Evolutionary conservation across 2,329 filamentous ascomycete genomes (phyloP), one percentile per base, ranked within the genome.

Genomic region (Trichoderma sp.): DNA sequence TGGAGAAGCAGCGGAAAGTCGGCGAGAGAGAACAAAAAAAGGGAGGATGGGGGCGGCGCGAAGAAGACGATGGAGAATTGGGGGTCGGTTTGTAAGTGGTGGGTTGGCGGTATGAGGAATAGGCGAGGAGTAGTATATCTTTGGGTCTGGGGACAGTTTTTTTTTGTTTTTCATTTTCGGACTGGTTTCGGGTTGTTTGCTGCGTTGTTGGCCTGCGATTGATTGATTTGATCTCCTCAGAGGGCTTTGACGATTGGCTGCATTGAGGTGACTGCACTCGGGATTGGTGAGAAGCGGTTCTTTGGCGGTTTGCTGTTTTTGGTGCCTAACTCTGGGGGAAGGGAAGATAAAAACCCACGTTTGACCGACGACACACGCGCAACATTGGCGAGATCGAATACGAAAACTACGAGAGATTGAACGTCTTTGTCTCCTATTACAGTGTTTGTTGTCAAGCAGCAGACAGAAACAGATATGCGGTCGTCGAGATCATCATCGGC

Each of bases 401-500:
- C n/a, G 18, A 50, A 45, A 50, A 50, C 45, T 50, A 16, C 27
- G 33, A 41, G n/a, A 75, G 27, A 53, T 24, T 53, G 60, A 21
- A 33, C 29, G 14, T 12, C 18, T 5, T 29, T 27, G 27, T 27
- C 27, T 27, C 27, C 14, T 60, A 9, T 62, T 62, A 11, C 38
- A 18, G 38, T 41, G 38, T 18, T 41, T 41, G 38, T 21, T 50
- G n/a, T 24, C 45, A 12, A 53, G n/a, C n/a, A 53, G 11, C 16
- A 53, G 6, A 6, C 9, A 33, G 8, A 62, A n/a, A 41, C 31
- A 41, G 27, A 41, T 1, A 67, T 67, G 50, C 72, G 50, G 3
- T 74, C 75, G 3, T 66, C 74, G 12, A 35, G 56, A 9, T 56
- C 75, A 24, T 76, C 75, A 29, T 56, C 74, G 60, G 69, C 69